phyloP scores from a whole-genome alignment of 2,329 filamentous ascomycete species.

The Gremmenia infestans region DNA sequence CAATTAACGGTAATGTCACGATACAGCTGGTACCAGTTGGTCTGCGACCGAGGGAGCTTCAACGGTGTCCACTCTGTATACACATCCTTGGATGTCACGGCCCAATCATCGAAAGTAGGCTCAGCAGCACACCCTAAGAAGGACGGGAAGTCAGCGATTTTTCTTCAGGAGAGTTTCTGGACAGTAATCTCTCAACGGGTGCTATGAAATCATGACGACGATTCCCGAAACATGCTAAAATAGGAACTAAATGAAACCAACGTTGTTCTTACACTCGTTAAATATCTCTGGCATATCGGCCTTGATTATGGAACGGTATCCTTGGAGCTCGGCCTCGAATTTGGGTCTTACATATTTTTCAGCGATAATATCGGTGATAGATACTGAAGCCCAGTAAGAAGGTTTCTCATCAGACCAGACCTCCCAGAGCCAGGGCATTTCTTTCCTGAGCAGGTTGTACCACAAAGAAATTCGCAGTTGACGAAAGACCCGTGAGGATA shows the following conservation, averaged over 20 bases:
- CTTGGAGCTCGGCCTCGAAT: not conserved
- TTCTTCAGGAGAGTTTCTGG: too few species aligned
- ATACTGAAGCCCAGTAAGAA: not conserved
- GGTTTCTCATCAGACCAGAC: not conserved
- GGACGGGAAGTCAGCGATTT: too few species aligned
- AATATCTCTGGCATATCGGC: not conserved
- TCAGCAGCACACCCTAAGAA: not conserved
- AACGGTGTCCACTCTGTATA: not conserved
- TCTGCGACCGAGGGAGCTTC: not conserved
- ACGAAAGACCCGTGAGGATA: constrained; percentile 16
- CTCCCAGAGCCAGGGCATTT: constrained; percentile 26
- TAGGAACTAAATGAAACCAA: too few species aligned
- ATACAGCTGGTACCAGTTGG: not conserved
- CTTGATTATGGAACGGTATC: not conserved
- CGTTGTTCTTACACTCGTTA: not conserved
- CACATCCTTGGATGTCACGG: not conserved
- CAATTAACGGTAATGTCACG: not conserved
- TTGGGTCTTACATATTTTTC: not conserved
- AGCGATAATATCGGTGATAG: not conserved
- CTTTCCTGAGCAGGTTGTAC: constrained; percentile 13
- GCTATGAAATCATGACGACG: too few species aligned
- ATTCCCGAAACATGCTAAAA: too few species aligned
- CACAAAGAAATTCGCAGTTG: constrained; percentile 22
- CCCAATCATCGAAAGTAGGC: not conserved
- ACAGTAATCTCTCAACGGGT: too few species aligned